Evolutionary conservation across 106 monocot species (phyloP).

Genomic region (Amphibolis antarctica): DNA sequence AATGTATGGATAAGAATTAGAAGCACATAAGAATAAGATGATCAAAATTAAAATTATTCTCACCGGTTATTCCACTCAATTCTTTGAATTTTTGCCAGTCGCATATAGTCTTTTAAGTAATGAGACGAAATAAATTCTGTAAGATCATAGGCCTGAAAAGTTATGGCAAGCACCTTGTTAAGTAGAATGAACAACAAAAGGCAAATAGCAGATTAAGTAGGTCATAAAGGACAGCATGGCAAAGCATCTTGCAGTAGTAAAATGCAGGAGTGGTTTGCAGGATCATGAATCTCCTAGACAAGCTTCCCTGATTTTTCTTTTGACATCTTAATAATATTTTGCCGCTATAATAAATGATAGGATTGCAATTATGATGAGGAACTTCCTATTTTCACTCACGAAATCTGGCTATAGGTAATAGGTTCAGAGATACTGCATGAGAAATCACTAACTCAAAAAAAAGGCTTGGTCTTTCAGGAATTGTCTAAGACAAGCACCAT

Average conservation of each 20-base stretch:
- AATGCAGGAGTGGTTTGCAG: too few relatives aligned
- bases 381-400: too few relatives aligned
- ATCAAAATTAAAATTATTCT: not conserved
- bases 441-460: not conserved
- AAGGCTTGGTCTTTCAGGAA: not conserved
- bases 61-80: constrained; percentile 88
- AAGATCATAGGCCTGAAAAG: constrained; percentile 63
- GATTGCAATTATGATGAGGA: not conserved
- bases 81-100: constrained; percentile 69
- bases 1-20: constrained; percentile 2
- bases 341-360: too few relatives aligned
- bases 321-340: too few relatives aligned
- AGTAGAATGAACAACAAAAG: not conserved
- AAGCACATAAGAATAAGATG: not conserved
- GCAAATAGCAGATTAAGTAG: not conserved
- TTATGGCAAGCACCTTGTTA: not conserved
- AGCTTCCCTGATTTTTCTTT: too few relatives aligned
- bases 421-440: not conserved
- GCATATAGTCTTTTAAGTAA: constrained; percentile 51
- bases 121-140: constrained; percentile 45
- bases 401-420: too few relatives aligned
- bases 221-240: not conserved
- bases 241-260: too few relatives aligned
- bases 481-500: not conserved
- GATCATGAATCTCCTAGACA: too few relatives aligned